A percentile compares a stretch with the other conserved stretches of the same genome.
phyloP scores from a whole-genome alignment of 257 asterid genomes.

The Nicotiana attenuata region DNA sequence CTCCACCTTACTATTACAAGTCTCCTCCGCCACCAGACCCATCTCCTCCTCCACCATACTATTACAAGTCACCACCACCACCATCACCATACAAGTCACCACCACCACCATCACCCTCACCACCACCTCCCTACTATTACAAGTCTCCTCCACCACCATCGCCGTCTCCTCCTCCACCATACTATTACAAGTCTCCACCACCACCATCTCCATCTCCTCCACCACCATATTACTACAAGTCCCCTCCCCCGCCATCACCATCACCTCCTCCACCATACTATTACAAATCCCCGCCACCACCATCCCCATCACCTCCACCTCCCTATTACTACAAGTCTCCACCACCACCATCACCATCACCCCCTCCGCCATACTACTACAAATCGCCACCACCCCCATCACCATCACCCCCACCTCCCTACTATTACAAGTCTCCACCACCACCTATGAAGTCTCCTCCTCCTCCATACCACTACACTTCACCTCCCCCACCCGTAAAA shows the following conservation, averaged over 20 bases:
- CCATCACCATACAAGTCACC: too few species aligned
- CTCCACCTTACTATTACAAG: slow-evolving; percentile 20
- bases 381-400: slow-evolving; percentile 37
- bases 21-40: slow-evolving; percentile 19
- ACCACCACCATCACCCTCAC: too few species aligned
- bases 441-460: slow-evolving; percentile 33
- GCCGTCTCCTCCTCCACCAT: slow-evolving; percentile 24
- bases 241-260: slow-evolving; percentile 23
- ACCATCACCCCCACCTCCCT: neutral
- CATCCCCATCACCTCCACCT: slow-evolving; percentile 15
- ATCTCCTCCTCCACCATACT: slow-evolving; percentile 1
- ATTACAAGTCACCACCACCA: slow-evolving; percentile 19
- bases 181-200: slow-evolving; percentile 23
- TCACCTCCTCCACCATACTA: neutral
- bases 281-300: slow-evolving; percentile 28
- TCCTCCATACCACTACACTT: slow-evolving; percentile 28
- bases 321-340: slow-evolving; percentile 59
- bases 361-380: slow-evolving; percentile 18
- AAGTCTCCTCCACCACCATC: slow-evolving; percentile 32
- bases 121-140: slow-evolving; percentile 14
- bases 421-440: slow-evolving; percentile 20
- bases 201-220: slow-evolving; percentile 5
- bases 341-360: slow-evolving; percentile 40
- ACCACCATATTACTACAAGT: neutral
- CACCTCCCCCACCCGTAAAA: slow-evolving; percentile 53